A percentile compares a stretch with the other conserved stretches of the same genome.
Conservation (phyloP, 805 yeast genomes). For the Starmerella bombicola region DNA sequence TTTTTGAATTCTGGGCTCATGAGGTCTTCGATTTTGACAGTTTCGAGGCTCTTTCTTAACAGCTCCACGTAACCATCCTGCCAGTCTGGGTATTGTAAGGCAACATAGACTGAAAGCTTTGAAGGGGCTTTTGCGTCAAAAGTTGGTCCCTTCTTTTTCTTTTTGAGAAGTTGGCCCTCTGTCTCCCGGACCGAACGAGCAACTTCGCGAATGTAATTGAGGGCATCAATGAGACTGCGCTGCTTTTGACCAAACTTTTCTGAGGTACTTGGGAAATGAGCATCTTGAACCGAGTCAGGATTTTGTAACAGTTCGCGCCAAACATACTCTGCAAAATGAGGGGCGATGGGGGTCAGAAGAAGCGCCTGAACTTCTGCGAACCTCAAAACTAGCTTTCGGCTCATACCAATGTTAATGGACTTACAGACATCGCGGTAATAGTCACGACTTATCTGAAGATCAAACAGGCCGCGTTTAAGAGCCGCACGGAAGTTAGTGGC, state of each 20-base stretch:
- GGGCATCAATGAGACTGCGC: constrained; percentile 47
- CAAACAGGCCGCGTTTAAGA: constrained; percentile 81
- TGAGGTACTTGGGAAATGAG: constrained; percentile 67
- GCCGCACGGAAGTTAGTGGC: constrained; percentile 76
- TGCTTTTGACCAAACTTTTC: constrained; percentile 35
- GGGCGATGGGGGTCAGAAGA: constrained; percentile 82
- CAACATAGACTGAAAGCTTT: constrained; percentile 56
- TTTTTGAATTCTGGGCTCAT: constrained; percentile 31
- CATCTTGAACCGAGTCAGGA: constrained; percentile 53
- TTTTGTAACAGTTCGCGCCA: constrained; percentile 71
- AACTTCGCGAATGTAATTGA: constrained; percentile 65
- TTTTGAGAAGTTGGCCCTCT: constrained; percentile 71
- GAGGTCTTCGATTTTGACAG: constrained; percentile 24
- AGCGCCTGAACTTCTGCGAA: constrained; percentile 81
- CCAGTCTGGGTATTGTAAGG: constrained; percentile 88
- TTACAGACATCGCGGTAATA: constrained; percentile 74
- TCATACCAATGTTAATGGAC: constrained; percentile 46
- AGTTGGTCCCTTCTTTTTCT: constrained; percentile 64
- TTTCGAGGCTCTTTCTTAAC: constrained; percentile 56
- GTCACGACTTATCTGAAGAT: constrained; percentile 90
- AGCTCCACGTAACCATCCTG: constrained; percentile 65
- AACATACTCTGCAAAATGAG: constrained; percentile 86
- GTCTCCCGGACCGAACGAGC: constrained; percentile 83
- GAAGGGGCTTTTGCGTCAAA: constrained; percentile 66
- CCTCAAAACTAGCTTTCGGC: constrained; percentile 62